Evolutionary conservation across 2,329 filamentous ascomycete genomes (phyloP), one percentile per base, ranked within the genome.

Genomic region (Emergomyces pasteurianus): DNA sequence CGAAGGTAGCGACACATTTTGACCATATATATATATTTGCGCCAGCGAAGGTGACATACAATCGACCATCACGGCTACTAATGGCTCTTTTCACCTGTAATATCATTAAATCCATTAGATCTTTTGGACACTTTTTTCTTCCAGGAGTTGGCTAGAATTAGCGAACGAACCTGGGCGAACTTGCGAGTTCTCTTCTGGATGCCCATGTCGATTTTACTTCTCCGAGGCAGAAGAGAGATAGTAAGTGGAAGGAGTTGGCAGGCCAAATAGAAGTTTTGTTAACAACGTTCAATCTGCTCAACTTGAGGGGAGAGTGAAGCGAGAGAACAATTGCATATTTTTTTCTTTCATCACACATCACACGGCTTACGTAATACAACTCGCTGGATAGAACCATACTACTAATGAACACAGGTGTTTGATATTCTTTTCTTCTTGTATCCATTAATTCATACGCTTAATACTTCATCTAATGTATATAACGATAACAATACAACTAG

Each of bases 121-220:
- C 40, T 21, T 28, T 31, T 9, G 21, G 4, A 4, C 21, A 14
- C 18, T n/a, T 26, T 7, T 34, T 34, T 16, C 34, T 9, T 28
- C 46, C 8, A 12, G 10, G 12, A 26, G n/a, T 40, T 38, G 10
- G 12, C 3, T 6, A 16, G 9, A 31, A 26, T 2, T 16, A 1
- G 12, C 40, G 21, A 72, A 62, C 77, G 63, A 70, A 84, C 83
- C 72, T 82, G 79, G 57, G 86, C 92, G 74, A 96, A 97, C 79
- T 96, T 96, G 79, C 92, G 86, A 59, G 90, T 95, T 74, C 86
- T 90, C 80, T 95, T 96, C 65, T 86, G 84, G 67, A 91, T 84
- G 77, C 91, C 92, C 92, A 96, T 96, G n/a, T 12, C 14, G 31
- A 3, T 18, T 38, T n/a, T 52, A 10, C 28, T n/a, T 10, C 49